These are phyloP conservation scores for Phylloboletellus chloephorus DNA, from an alignment of 1,284 basidiomycete species.

Conservation along the genomic window DNA sequence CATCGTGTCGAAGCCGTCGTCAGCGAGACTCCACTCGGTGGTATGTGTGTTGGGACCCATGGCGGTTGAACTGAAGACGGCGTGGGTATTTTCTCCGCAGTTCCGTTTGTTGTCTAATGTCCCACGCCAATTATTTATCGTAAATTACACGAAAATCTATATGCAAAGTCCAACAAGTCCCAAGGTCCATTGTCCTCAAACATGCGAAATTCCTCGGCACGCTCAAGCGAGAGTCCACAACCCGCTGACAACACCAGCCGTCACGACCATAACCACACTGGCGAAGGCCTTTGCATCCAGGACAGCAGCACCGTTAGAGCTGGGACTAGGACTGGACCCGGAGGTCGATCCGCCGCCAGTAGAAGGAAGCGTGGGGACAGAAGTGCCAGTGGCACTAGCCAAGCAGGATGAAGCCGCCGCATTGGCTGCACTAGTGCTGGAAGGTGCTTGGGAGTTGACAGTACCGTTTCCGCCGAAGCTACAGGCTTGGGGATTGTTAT, in stretches of 20 bases:
- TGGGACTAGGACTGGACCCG: slow-evolving; percentile 4
- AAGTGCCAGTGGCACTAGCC: slow-evolving; percentile 60
- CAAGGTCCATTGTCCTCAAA: slow-evolving; percentile 7
- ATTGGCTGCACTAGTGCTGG: slow-evolving; percentile 49
- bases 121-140: too few relatives aligned
- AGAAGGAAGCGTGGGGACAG: slow-evolving; percentile 55
- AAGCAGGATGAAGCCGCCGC: slow-evolving; percentile 69
- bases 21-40: slow-evolving; percentile 48
- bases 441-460: slow-evolving; percentile 54
- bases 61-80: slow-evolving; percentile 4
- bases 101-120: too few relatives aligned
- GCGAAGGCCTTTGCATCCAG: slow-evolving; percentile 37
- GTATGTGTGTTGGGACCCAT: slow-evolving; percentile 26
- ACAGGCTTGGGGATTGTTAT: slow-evolving; percentile 57
- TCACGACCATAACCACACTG: slow-evolving; percentile 38
- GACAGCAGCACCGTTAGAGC: slow-evolving; percentile 19
- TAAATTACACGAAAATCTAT: slow-evolving; percentile 10
- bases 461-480: slow-evolving; percentile 83
- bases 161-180: slow-evolving; percentile 1
- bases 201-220: background rate
- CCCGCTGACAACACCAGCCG: slow-evolving; percentile 39
- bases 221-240: slow-evolving; percentile 41
- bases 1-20: slow-evolving; percentile 47
- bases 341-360: slow-evolving; percentile 28
- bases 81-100: background rate